Base-by-base conservation (phyloP, 805 yeast species). In the Schizosaccharomyces osmophilus region DNA sequence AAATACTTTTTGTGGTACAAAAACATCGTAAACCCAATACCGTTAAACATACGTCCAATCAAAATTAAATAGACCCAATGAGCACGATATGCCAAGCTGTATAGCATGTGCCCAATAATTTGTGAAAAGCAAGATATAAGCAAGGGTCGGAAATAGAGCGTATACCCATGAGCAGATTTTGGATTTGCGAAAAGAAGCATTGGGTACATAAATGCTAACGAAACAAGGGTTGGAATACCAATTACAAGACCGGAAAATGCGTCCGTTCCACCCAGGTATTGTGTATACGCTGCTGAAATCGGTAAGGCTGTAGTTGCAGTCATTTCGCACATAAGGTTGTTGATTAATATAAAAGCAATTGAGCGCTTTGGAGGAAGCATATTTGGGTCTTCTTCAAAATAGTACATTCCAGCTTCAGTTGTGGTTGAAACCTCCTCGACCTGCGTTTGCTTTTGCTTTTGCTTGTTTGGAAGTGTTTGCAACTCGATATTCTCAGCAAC, bases 1-100 rank as follows among this genome's bases (percentile, higher is more conserved):
- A 57, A 15, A 32, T 36, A 57, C 43, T 36, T 29, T 41, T 57
- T 57, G 29, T 57, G 60, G 19, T 29, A 57, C 48, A 57, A 22
- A 57, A 57, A 57, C 43, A 57, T 36, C 4, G 48, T 41, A 32
- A 57, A 57, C 22, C 43, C 60, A n/a, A 22, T 41, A 3, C 60
- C 60, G n/a, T 41, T 57, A 19, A 31, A 22, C 42, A 57, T 57
- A 41, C 60, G 60, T 22, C 60, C 60, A 22, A 57, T 57, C 17
- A 57, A 26, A 41, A 57, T 57, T 22, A 57, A 57, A 36, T 57
- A 57, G 24, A 57, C 6, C 60, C 41, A 26, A 19, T 41, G 26
- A 17, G 43, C 39, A 11, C 42, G 41, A 36, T 32, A 29, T 19
- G 60, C 60, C 1, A 57, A 13, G 11, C 22, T 22, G 45, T 57